Conservation (phyloP, 2,329 filamentous ascomycete species). For the Diaporthe caulivora region DNA sequence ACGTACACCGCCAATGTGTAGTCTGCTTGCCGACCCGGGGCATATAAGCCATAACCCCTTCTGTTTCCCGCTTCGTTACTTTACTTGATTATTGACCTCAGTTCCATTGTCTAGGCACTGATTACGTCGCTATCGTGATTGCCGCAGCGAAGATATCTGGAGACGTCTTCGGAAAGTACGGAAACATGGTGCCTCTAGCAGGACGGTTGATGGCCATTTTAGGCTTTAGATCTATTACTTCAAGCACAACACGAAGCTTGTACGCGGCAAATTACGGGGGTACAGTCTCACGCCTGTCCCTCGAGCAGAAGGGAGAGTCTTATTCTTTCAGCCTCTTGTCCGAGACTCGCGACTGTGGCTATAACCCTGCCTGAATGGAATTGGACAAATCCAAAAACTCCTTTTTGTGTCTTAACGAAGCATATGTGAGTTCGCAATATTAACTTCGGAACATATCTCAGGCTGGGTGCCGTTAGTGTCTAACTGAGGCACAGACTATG, state of each 20-base stretch:
- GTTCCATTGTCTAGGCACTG: too few relatives aligned
- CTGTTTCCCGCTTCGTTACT: too few relatives aligned
- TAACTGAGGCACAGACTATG: neutral
- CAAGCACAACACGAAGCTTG: neutral
- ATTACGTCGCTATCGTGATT: accelerated
- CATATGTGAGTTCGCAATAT: neutral
- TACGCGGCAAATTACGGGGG: neutral
- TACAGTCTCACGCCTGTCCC: neutral
- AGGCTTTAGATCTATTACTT: neutral
- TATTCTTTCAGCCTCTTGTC: neutral
- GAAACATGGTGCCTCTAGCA: neutral
- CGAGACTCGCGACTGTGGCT: neutral
- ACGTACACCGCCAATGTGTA: neutral
- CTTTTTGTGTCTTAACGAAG: neutral
- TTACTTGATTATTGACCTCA: too few relatives aligned
- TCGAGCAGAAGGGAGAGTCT: neutral
- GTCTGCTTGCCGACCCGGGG: neutral
- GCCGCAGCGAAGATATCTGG: neutral
- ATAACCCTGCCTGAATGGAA: neutral
- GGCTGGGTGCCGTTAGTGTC: accelerated
- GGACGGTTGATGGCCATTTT: neutral
- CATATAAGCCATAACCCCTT: too few relatives aligned
- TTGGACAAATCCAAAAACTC: neutral
- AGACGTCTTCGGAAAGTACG: neutral
- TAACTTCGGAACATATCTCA: too few relatives aligned